Evolutionary conservation across 208 protist genomes (phyloP), one percentile per base, ranked within the genome.

Genomic region (Phytomonas francai): DNA sequence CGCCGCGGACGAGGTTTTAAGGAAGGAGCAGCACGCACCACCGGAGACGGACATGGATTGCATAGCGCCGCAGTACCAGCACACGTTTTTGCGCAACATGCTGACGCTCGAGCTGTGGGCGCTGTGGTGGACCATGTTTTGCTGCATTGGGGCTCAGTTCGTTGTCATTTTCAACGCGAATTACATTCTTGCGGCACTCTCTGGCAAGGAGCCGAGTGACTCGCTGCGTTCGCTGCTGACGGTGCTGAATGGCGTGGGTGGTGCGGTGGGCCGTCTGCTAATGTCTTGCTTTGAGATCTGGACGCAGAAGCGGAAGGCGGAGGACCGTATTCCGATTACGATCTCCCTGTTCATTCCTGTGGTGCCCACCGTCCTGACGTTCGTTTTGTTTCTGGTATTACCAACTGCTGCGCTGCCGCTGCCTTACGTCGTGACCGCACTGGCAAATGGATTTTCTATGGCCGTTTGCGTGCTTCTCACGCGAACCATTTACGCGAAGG

Each of bases 371-470:
- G 80, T 88, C 14, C 22, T 88, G 12, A 69, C 86, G 34, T 63
- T 84, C 51, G 42, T 84, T n/a, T 72, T 89, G 29, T 84, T 89
- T 31, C 68, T 80, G 1, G 69, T 81, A 33, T 65, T 77, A 49
- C 79, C 77, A 0, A 65, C 63, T 28, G 57, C 71, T 36, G 39
- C 69, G 27, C 70, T 87, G 56, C 79, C 77, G 32, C 25, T 87
- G 0, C 73, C 81, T 2, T 87, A 71, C 34, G 59, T 75, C 16
- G 34, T 84, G 19, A 76, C 85, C 4, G 71, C 86, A 8, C 54
- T 92, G 3, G 83, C 77, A n/a, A 88, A 86, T 76, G 87, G 87
- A n/a, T 88, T 85, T 66, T 67, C 56, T n/a, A 81, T 80, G 0
- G 73, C 74, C 30, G 70, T 79, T 11, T 63, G 68, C 6, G 65